A percentile compares a stretch with the other conserved stretches of the same genome.
Conservation (phyloP, 441 rosid genomes). For the Euphorbia schlechtendalii region DNA sequence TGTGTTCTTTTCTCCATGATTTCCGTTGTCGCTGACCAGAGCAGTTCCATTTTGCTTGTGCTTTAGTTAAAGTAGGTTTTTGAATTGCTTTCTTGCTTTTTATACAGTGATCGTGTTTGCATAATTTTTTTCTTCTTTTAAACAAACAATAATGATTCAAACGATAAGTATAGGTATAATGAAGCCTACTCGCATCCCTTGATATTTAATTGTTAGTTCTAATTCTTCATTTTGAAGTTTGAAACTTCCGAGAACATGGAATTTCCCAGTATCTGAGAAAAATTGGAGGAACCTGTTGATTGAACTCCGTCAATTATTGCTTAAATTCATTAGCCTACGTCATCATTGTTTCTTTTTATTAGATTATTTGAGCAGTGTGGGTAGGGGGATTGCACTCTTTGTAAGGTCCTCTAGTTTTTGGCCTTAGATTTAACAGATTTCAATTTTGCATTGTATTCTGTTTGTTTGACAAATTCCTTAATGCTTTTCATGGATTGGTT, state of each 20-base stretch:
- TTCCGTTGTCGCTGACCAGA: constrained; percentile 8
- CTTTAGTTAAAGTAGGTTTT: constrained; percentile 34
- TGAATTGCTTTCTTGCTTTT: constrained; percentile 31
- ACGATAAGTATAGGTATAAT: constrained; percentile 27
- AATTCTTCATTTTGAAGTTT: background rate
- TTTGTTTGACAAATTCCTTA: constrained; percentile 21
- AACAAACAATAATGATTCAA: background rate
- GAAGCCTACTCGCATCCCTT: constrained; percentile 20
- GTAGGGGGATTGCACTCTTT: constrained; percentile 1
- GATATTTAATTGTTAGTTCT: constrained; percentile 9
- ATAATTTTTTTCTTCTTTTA: constrained; percentile 6
- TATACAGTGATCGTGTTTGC: constrained; percentile 39
- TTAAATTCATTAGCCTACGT: background rate
- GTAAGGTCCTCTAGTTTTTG: background rate
- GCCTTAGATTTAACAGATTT: background rate
- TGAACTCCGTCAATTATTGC: background rate
- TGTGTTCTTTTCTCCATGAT: background rate
- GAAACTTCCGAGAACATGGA: background rate
- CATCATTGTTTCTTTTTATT: no score
- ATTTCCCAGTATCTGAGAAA: background rate
- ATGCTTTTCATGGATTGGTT: constrained; percentile 26
- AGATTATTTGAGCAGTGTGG: background rate
- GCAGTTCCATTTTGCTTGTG: constrained; percentile 23
- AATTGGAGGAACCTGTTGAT: background rate
- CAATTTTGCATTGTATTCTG: constrained; percentile 1